Evolutionary conservation across 202 grass and related monocot species (phyloP), one percentile per base, ranked within the genome.

Genomic region (Thinopyrum obtusiflorum): DNA sequence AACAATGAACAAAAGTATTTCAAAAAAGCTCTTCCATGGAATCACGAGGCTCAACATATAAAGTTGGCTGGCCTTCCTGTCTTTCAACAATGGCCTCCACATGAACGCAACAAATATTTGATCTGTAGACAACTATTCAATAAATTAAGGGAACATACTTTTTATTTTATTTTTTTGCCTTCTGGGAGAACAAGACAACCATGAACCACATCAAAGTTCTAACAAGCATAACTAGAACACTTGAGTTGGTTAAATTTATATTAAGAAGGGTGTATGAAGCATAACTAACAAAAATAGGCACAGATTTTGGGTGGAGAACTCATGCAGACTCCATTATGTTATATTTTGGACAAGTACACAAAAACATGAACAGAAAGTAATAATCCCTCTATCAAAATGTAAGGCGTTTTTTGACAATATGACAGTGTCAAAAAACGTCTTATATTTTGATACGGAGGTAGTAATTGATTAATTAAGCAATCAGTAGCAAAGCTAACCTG

Each of bases 401-500:
- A 36, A 36, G 35, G 8, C 35, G 35, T 8, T 35, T 35, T 35
- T 35, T 35, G 4, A 35, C 33, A 35, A 35, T 35, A 35, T 35
- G 33, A 35, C 33, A 32, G 35, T 39, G 36, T 37, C 36, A 37
- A 37, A 11, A 46, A 46, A 46, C 11, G 12, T 46, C 12, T 46
- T 46, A 46, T 46, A 46, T 46, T 46, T 46, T 46, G 42, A 46
- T 14, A 46, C 42, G 42, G 42, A 46, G 12, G 42, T 46, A 46
- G 42, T 46, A 73, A 82, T 79, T 28, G 13, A 60, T 9, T 78
- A 70, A 78, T 69, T 78, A 15, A 57, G 59, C 2, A 44, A 80
- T 80, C 46, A 78, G 17, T 26, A 62, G 77, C 4, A 86, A 85
- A 87, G 31, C 46, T 26, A 85, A 99, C 97, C 97, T 99, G 97